A percentile compares a stretch with the other conserved stretches of the same genome.
phyloP scores from a whole-genome alignment of 441 rosid species.

The Populus tomentosa region DNA sequence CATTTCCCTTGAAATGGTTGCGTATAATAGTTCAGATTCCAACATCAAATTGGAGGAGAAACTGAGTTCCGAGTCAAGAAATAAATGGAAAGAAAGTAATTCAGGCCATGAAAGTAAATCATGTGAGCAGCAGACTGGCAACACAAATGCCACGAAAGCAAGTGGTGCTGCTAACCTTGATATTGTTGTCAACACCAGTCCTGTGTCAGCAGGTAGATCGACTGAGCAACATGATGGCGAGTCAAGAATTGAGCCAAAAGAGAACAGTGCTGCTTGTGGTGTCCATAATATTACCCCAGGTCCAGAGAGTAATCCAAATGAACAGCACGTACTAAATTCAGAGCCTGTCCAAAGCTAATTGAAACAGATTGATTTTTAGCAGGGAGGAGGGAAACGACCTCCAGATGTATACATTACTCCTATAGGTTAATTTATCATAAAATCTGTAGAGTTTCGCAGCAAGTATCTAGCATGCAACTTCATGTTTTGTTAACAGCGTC shows the following conservation, averaged over 20 bases:
- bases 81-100: slow-evolving; percentile 20
- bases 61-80: slow-evolving; percentile 15
- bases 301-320: slow-evolving; percentile 24
- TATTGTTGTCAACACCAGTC: slow-evolving; percentile 6
- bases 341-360: slow-evolving; percentile 59
- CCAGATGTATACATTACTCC: slow-evolving; percentile 27
- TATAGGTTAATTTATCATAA: slow-evolving; percentile 19
- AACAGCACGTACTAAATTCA: slow-evolving; percentile 43
- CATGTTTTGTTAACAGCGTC: background rate
- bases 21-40: slow-evolving; percentile 15
- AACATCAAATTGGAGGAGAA: slow-evolving; percentile 28
- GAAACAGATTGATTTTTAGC: slow-evolving; percentile 3
- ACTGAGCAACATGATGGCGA: slow-evolving; percentile 27
- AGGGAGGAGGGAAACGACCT: background rate
- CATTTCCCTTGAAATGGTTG: slow-evolving; percentile 14
- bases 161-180: slow-evolving; percentile 8
- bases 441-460: slow-evolving; percentile 18
- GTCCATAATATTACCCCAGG: slow-evolving; percentile 12
- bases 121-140: slow-evolving; percentile 27
- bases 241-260: slow-evolving; percentile 31
- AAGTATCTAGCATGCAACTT: slow-evolving; percentile 10
- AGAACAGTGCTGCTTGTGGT: slow-evolving; percentile 15
- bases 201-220: slow-evolving; percentile 24
- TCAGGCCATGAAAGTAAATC: slow-evolving; percentile 16
- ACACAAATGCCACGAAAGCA: slow-evolving; percentile 23